Conservation (phyloP, 331 rosid species). For the Spiraea crenata region DNA sequence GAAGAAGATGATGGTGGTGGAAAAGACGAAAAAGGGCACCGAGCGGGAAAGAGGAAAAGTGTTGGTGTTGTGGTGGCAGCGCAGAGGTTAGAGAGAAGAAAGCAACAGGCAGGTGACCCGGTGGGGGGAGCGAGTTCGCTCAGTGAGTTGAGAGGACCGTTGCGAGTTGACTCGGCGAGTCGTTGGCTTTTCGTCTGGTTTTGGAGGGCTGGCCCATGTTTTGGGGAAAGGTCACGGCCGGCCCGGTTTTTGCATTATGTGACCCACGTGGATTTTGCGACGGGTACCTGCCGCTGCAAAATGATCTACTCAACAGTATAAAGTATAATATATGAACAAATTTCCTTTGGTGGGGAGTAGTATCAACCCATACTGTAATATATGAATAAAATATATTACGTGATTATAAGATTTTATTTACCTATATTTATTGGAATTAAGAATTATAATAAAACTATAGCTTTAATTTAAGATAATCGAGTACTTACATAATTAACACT, state of each 20-base stretch:
- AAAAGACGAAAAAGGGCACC: slow-evolving; percentile 72
- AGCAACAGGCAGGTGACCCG: slow-evolving; percentile 14
- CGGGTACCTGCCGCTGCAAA: neutral
- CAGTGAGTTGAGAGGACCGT: slow-evolving; percentile 28
- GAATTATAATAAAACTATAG: too few species aligned
- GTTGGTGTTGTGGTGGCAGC: slow-evolving; percentile 24
- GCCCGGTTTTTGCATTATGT: neutral
- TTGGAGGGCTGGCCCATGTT: neutral
- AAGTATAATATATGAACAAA: too few species aligned
- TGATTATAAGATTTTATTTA: too few species aligned
- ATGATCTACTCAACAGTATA: too few species aligned
- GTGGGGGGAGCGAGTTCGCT: slow-evolving; percentile 16
- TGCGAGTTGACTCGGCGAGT: slow-evolving; percentile 19
- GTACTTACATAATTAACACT: too few species aligned
- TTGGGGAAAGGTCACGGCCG: neutral
- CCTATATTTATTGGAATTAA: too few species aligned
- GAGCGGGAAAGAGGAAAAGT: slow-evolving; percentile 22
- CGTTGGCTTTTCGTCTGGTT: neutral
- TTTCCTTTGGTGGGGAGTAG: too few species aligned
- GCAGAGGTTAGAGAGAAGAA: slow-evolving; percentile 25
- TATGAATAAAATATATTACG: too few species aligned
- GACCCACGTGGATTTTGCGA: neutral
- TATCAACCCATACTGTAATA: too few species aligned
- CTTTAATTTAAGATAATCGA: too few species aligned
- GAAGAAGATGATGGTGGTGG: slow-evolving; percentile 25